phyloP scores from a whole-genome alignment of 2,329 filamentous ascomycete species.

The Geosmithia putterillii region DNA sequence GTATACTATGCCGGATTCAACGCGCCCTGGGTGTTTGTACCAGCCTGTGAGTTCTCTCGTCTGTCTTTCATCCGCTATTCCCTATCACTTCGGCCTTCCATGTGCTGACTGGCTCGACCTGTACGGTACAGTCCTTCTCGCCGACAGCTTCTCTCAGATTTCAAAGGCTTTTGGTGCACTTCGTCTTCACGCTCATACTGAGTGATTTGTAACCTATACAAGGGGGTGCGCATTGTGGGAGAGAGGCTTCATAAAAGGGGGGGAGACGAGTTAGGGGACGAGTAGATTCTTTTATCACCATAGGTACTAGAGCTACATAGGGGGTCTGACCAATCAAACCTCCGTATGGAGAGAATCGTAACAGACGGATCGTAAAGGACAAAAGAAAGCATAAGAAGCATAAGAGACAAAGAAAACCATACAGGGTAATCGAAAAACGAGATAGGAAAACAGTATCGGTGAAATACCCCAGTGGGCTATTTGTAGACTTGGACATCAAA shows the following conservation, averaged over 20 bases:
- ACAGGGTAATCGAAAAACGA: neutral
- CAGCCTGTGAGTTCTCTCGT: slow-evolving; percentile 30
- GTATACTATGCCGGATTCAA: slow-evolving; percentile 51
- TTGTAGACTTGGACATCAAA: neutral
- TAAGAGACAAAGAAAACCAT: neutral
- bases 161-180: slow-evolving; percentile 13
- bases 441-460: neutral
- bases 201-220: neutral
- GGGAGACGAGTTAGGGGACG: too few relatives aligned
- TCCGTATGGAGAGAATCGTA: neutral
- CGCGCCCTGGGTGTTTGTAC: slow-evolving; percentile 45
- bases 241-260: too few relatives aligned
- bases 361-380: neutral
- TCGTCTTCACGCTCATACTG: neutral
- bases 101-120: neutral
- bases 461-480: too few relatives aligned
- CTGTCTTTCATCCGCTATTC: neutral
- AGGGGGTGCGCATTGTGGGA: too few relatives aligned
- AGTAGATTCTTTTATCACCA: too few relatives aligned
- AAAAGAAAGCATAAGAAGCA: neutral
- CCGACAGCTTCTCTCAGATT: slow-evolving; percentile 16
- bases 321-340: too few relatives aligned
- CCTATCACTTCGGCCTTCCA: neutral
- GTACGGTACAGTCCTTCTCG: slow-evolving; percentile 13
- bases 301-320: too few relatives aligned